Evolutionary conservation across 1,284 basidiomycete species (phyloP).

Genomic region (Tetrapyrgos nigripes): DNA sequence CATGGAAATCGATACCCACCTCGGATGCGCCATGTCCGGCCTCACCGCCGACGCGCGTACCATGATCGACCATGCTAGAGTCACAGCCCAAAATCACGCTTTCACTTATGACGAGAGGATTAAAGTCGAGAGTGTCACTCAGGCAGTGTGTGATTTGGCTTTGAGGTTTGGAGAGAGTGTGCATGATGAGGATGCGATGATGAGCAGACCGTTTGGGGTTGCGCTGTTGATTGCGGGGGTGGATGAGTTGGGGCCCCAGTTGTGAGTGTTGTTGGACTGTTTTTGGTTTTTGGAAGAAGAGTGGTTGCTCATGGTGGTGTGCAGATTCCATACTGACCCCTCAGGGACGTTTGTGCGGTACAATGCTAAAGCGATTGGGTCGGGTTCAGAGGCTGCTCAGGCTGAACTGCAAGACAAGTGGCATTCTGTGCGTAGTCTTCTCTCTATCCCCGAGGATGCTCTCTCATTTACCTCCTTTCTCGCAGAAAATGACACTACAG

Average conservation of each 20-base stretch:
- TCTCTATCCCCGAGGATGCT: constrained; percentile 2
- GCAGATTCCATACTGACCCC: constrained; percentile 96
- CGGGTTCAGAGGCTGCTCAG: constrained; percentile 97
- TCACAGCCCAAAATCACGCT: constrained; percentile 93
- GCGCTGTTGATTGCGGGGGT: constrained; percentile 96
- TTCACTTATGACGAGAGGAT: constrained; percentile 99
- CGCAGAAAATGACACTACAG: constrained; percentile 88
- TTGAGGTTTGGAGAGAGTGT: constrained; percentile 99
- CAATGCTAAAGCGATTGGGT: constrained; percentile 98
- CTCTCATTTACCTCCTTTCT: constrained; percentile 9
- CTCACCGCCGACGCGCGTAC: constrained; percentile 98
- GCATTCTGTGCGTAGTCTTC: constrained; percentile 76
- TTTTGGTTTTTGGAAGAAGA: constrained; percentile 5
- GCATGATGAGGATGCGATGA: constrained; percentile 98
- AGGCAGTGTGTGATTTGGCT: constrained; percentile 98
- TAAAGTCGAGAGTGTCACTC: constrained; percentile 96
- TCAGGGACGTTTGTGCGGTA: constrained; percentile 99
- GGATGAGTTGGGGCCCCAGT: constrained; percentile 95
- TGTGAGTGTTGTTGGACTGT: constrained; percentile 58
- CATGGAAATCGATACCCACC: constrained; percentile 98
- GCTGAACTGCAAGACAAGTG: constrained; percentile 97
- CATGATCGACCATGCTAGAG: constrained; percentile 99
- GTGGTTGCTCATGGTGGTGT: constrained; percentile 14
- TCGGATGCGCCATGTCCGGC: constrained; percentile 98
- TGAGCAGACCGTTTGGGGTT: constrained; percentile 99